These are phyloP conservation scores for Elsinoe necatrix DNA, from an alignment of 2,329 filamentous ascomycete species.

Conservation along the genomic window DNA sequence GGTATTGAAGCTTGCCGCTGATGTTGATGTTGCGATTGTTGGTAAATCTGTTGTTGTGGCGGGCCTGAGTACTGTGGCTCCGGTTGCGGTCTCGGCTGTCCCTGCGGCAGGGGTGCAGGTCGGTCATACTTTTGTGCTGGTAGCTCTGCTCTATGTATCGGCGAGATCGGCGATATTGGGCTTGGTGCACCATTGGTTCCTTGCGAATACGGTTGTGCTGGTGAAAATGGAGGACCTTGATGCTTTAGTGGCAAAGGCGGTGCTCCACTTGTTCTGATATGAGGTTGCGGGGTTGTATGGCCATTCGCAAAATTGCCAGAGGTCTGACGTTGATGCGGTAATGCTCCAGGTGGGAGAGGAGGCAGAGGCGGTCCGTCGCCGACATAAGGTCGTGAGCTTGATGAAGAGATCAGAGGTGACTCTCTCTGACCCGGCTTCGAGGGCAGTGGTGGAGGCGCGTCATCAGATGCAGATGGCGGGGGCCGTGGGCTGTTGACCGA, in stretches of 20 bases:
- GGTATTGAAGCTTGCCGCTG: constrained; percentile 4
- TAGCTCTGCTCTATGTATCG: constrained; percentile 13
- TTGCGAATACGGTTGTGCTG: constrained; percentile 16
- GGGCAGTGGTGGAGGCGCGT: constrained; percentile 40
- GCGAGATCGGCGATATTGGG: constrained; percentile 15
- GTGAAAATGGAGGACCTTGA: constrained; percentile 17
- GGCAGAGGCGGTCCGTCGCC: constrained; percentile 30
- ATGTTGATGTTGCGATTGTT: constrained; percentile 19
- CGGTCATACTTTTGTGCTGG: constrained; percentile 20
- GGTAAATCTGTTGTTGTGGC: constrained; percentile 19
- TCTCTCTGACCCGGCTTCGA: constrained; percentile 43
- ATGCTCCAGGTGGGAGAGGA: constrained; percentile 26
- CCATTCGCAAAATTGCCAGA: constrained; percentile 21
- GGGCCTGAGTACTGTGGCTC: constrained; percentile 14
- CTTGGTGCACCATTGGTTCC: not conserved
- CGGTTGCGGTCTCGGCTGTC: not conserved
- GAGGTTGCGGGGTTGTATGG: not conserved
- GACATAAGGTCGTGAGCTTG: not conserved
- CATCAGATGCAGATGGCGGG: not conserved
- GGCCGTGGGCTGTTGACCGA: not conserved
- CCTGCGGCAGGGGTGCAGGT: constrained; percentile 15
- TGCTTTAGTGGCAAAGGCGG: constrained; percentile 24
- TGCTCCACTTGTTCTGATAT: constrained; percentile 20
- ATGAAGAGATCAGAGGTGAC: not conserved
- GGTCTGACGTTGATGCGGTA: constrained; percentile 19